Evolutionary conservation across 73 alveolate species (phyloP), one percentile per base, ranked within the genome.

Genomic region (Paramecium bursaria): DNA sequence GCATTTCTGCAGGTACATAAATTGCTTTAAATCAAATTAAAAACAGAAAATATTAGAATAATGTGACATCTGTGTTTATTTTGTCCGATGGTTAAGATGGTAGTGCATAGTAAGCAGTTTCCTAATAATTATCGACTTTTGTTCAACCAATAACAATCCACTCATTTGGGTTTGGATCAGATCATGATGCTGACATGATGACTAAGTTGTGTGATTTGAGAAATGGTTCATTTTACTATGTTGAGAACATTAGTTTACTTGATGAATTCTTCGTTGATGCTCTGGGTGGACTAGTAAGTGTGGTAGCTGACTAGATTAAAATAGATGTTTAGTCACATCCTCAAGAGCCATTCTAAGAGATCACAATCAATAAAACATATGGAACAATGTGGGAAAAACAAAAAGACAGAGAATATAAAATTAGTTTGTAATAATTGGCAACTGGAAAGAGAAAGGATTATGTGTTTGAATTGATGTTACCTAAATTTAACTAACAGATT

Each of bases 81-180:
- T 35, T 77, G 13, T 77, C 88, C 3, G 88, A 77, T 77, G 88
- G 88, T 4, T 35, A 77, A 53, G 88, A 53, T 54, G 23, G 60
- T 0, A 39, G 82, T 30, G 88, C 88, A 21, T 73, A 39, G 30
- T 6, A 52, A 4, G 23, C 22, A 17, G 51, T 77, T n/a, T 31
- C 48, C 17, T 5, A 42, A 14, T 52, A 67, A 17, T 48, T 29
- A 21, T 55, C 29, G 15, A 0, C 13, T 47, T n/a, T 48, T 15
- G 48, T 52, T 0, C 61, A 53, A 14, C 48, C 50, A 4, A 52
- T 53, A 13, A 54, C 89, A 3, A 51, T 86, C 14, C 90, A 86
- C 54, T 54, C 92, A 39, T 86, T 86, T 55, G 92, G 92, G 17
- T 86, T 48, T 75, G 92, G 92, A n/a, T 14, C 39, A 17, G 92